phyloP scores from a whole-genome alignment of 2,329 filamentous ascomycete species.

The Pestalotiopsis sp. region DNA sequence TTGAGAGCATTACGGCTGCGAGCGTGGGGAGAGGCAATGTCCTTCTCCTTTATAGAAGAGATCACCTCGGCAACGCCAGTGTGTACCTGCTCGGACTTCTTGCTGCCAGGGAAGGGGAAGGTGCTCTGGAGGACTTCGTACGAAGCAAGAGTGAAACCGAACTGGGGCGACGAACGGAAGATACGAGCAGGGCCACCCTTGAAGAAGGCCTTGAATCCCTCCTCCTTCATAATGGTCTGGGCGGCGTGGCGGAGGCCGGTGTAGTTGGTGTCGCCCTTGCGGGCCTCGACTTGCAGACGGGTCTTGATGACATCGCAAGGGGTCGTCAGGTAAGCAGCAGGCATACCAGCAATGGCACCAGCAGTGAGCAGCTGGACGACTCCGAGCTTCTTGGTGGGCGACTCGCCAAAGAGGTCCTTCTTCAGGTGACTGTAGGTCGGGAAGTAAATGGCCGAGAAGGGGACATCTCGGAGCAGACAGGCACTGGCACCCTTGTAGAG shows the following conservation, averaged over 20 bases:
- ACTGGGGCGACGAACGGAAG: conserved; percentile 91
- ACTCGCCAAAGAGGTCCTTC: conserved; percentile 90
- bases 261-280: conserved; percentile 90
- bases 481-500: conserved; percentile 96
- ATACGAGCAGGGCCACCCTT: conserved; percentile 97
- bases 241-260: conserved; percentile 85
- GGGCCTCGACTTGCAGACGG: conserved; percentile 92
- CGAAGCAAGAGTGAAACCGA: conserved; percentile 93
- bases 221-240: conserved; percentile 79
- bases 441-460: conserved; percentile 99
- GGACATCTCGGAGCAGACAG: conserved; percentile 92
- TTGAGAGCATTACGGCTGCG: conserved; percentile 88
- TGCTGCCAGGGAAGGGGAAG: conserved; percentile 74
- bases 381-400: conserved; percentile 81
- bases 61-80: conserved; percentile 64
- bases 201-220: conserved; percentile 97
- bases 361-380: conserved; percentile 89
- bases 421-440: conserved; percentile 95
- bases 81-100: conserved; percentile 50
- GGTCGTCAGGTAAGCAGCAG: conserved; percentile 90
- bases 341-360: conserved; percentile 92
- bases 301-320: conserved; percentile 99
- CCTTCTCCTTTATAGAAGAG: conserved; percentile 63
- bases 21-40: conserved; percentile 50
- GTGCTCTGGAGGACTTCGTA: conserved; percentile 87